These are phyloP conservation scores for Phaeoacremonium minimum DNA, from an alignment of 2,329 filamentous ascomycete species.

Conservation along the genomic window DNA sequence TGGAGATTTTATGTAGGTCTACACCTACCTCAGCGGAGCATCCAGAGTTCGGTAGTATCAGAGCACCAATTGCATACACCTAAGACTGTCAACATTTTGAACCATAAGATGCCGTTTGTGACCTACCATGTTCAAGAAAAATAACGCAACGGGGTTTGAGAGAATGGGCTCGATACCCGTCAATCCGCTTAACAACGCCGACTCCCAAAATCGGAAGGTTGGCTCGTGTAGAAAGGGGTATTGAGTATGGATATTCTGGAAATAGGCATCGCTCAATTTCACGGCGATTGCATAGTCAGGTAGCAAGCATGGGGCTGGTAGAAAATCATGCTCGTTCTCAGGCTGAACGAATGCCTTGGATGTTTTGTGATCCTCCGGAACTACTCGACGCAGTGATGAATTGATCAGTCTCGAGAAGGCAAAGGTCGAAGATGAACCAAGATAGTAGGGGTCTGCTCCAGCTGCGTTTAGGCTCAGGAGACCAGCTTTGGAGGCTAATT, in stretches of 20 bases:
- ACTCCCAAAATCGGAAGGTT: slow-evolving; percentile 25
- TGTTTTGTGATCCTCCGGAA: background rate
- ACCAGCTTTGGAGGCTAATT: slow-evolving; percentile 13
- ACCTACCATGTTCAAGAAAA: slow-evolving; percentile 13
- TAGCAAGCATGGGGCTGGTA: slow-evolving; percentile 2
- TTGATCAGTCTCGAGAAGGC: slow-evolving; percentile 18
- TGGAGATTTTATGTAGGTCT: background rate
- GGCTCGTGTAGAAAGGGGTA: slow-evolving; percentile 30
- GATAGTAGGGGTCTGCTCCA: slow-evolving; percentile 17
- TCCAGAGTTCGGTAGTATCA: slow-evolving; percentile 6
- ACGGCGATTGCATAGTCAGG: slow-evolving; percentile 3
- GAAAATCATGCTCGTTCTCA: background rate
- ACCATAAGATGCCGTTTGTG: background rate
- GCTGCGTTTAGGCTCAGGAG: slow-evolving; percentile 13
- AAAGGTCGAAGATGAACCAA: slow-evolving; percentile 21
- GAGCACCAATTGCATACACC: slow-evolving; percentile 12
- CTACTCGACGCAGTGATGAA: slow-evolving; percentile 1
- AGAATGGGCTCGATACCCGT: background rate
- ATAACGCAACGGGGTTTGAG: slow-evolving; percentile 1
- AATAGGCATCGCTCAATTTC: slow-evolving; percentile 23
- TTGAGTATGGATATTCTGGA: slow-evolving; percentile 29
- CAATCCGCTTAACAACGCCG: slow-evolving; percentile 5
- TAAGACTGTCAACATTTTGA: slow-evolving; percentile 1
- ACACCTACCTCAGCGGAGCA: slow-evolving; percentile 9
- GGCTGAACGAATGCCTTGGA: background rate